A percentile compares a stretch with the other conserved stretches of the same genome.
phyloP scores from a whole-genome alignment of 352 stramenopile genomes.

The Elongisporangium anandrum region DNA sequence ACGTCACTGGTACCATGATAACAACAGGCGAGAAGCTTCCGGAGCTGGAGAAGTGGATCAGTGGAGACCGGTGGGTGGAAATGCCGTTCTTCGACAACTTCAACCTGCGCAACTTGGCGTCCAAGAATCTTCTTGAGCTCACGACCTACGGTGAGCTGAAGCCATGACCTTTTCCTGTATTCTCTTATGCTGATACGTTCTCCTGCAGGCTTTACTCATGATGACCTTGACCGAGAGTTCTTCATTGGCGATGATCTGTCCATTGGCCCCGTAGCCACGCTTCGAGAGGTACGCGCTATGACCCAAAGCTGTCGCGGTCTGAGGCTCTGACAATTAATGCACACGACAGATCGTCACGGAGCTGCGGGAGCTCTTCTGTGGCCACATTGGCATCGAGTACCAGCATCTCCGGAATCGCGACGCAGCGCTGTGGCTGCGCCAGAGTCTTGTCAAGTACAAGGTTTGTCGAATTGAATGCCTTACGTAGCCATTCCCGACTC shows the following conservation, averaged over 20 bases:
- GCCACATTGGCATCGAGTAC: slow-evolving; percentile 97
- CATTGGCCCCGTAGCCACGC: slow-evolving; percentile 75
- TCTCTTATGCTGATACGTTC: neutral
- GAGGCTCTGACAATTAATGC: slow-evolving; percentile 26
- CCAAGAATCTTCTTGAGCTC: slow-evolving; percentile 80
- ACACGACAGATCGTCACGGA: slow-evolving; percentile 90
- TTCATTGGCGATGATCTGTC: slow-evolving; percentile 89
- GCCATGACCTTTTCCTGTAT: no score
- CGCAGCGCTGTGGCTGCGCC: slow-evolving; percentile 77
- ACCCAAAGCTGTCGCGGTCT: no score
- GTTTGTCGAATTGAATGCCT: no score
- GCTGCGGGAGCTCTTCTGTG: slow-evolving; percentile 95
- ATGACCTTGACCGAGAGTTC: slow-evolving; percentile 89
- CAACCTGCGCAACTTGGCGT: slow-evolving; percentile 76
- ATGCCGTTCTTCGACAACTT: slow-evolving; percentile 87
- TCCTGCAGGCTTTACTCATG: slow-evolving; percentile 78
- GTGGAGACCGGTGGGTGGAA: slow-evolving; percentile 78
- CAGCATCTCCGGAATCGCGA: slow-evolving; percentile 96
- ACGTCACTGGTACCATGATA: neutral
- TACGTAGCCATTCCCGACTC: no score
- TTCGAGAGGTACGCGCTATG: slow-evolving; percentile 38
- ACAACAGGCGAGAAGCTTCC: slow-evolving; percentile 67
- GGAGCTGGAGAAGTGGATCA: slow-evolving; percentile 83
- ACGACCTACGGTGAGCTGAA: slow-evolving; percentile 59
- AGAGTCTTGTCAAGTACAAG: slow-evolving; percentile 65